phyloP scores from a whole-genome alignment of 805 yeast genomes.

The Candida railenensis region DNA sequence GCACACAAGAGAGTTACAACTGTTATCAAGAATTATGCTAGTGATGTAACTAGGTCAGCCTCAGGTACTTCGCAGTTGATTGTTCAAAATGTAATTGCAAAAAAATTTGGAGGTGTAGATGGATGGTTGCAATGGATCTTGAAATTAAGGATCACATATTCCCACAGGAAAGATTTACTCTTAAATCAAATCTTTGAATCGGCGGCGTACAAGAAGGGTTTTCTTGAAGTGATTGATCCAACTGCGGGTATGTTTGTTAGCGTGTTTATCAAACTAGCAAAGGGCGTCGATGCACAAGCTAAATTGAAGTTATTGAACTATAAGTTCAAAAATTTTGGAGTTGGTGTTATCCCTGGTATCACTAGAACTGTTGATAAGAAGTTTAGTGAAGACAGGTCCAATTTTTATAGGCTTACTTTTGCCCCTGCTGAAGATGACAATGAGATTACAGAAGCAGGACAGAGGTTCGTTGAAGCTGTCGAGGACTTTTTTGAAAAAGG shows the following conservation, averaged over 20 bases:
- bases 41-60: constrained; percentile 50
- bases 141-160: constrained; percentile 46
- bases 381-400: constrained; percentile 42
- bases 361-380: constrained; percentile 53
- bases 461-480: constrained; percentile 50
- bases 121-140: constrained; percentile 51
- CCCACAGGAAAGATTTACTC: constrained; percentile 42
- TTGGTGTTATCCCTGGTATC: constrained; percentile 55
- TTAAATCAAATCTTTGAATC: constrained; percentile 32
- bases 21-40: constrained; percentile 39
- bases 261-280: constrained; percentile 39
- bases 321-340: constrained; percentile 48
- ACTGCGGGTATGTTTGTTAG: constrained; percentile 65
- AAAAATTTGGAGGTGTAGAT: constrained; percentile 34
- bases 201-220: constrained; percentile 40
- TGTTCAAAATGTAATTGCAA: constrained; percentile 47
- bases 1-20: constrained; percentile 49
- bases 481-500: constrained; percentile 40
- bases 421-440: constrained; percentile 50
- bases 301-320: constrained; percentile 45
- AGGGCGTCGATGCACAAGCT: constrained; percentile 32
- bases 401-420: constrained; percentile 59
- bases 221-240: constrained; percentile 47
- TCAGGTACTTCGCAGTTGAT: constrained; percentile 59
- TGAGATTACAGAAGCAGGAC: constrained; percentile 50